Percentiles rank a stretch among this genome's conserved stretches.
Conservation (phyloP, 805 yeast genomes). For the Metschnikowia sp. region DNA sequence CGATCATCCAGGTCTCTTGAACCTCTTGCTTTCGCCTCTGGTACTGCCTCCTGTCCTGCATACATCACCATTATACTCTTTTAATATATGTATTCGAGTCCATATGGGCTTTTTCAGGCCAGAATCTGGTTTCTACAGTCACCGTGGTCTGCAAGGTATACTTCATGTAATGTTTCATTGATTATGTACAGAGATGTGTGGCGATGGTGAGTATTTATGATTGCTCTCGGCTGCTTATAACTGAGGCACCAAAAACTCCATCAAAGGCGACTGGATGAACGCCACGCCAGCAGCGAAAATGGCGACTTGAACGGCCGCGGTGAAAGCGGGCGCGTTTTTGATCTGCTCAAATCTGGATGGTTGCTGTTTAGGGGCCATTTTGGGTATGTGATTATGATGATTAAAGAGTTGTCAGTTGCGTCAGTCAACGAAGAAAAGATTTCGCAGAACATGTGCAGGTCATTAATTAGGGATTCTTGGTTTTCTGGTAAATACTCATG, state of each 20-base stretch:
- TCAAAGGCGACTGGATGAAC: constrained; percentile 71
- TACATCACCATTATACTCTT: too few relatives aligned
- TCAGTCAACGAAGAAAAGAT: constrained; percentile 10
- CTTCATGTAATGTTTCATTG: constrained; percentile 2
- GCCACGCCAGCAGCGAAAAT: constrained; percentile 71
- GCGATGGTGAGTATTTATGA: neutral
- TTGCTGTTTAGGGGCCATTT: constrained; percentile 18
- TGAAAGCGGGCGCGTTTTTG: constrained; percentile 61
- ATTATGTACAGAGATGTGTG: constrained; percentile 4
- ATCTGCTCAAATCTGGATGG: constrained; percentile 45
- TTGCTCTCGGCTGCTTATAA: constrained; percentile 24
- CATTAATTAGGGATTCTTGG: too few relatives aligned
- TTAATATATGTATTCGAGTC: too few relatives aligned
- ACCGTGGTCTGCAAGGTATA: too few relatives aligned
- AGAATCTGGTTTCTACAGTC: too few relatives aligned
- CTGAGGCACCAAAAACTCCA: constrained; percentile 82
- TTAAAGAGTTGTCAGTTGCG: neutral
- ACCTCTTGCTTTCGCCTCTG: too few relatives aligned
- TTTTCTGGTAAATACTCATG: too few relatives aligned
- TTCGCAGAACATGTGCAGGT: constrained; percentile 5
- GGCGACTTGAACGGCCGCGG: constrained; percentile 58
- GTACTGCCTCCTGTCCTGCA: too few relatives aligned
- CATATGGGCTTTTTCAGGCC: too few relatives aligned
- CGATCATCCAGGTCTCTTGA: too few relatives aligned
- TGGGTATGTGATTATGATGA: neutral